Evolutionary conservation across 345 rosid species (phyloP), one percentile per base, ranked within the genome.

Genomic region (Arabis alpina): DNA sequence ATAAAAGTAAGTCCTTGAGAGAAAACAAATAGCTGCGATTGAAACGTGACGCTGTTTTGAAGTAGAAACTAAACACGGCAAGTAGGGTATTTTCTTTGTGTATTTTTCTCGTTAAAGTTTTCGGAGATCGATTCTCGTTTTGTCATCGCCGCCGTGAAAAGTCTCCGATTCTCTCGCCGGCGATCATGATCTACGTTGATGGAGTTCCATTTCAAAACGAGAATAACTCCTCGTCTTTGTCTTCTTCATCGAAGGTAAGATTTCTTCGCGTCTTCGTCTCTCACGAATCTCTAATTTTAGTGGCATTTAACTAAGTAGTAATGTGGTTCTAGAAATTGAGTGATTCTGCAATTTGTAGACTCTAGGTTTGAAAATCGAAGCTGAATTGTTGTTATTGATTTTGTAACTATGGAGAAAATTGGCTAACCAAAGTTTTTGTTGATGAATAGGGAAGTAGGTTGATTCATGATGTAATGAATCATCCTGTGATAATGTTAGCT

Each of bases 401-500:
- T 53, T 34, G 25, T 23, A 9, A 24, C 36, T 23, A 25, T 40
- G 19, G 32, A 28, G 8, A 45, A 24, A 49, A 41, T 71, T 71
- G 28, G 64, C 61, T 42, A 32, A 73, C 23, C n/a, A 10, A 56
- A 11, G 5, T 37, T 54, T 42, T 66, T 8, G 8, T 19, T 69
- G 16, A 14, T 76, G 61, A 72, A 43, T 82, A 87, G 98, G 87
- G 71, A 77, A 69, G 61, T 34, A 81, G 71, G 51, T 62, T 74
- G 64, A 60, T 88, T 64, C 43, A 28, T 57, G 73, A 79, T 68
- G 76, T 93, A 75, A 69, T 89, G 85, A 83, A 70, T 64, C 88
- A 93, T 66, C 91, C 92, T 23, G 16, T 57, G 71, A 51, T 93
- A 65, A 57, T 70, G 6, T 79, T 80, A 57, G 77, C 91, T 57